Conservation (phyloP, 192 early-diverging fungal genomes). For the Piromyces finnis region DNA sequence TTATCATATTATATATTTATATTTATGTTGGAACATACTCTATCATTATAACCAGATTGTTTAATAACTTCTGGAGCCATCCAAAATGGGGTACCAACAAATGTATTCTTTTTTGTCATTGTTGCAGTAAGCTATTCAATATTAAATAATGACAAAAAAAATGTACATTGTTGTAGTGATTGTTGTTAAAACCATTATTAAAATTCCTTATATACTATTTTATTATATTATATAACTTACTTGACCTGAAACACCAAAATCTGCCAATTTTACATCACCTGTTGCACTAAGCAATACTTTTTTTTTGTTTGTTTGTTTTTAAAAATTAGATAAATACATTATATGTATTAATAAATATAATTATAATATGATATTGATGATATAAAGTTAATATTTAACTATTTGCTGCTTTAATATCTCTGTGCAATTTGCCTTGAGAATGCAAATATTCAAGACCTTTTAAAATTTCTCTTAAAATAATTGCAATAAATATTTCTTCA, state of each 20-base stretch:
- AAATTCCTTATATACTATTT: no score
- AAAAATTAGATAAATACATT: no score
- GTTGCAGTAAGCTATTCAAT: constrained; percentile 43
- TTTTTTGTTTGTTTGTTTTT: no score
- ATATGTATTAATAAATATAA: no score
- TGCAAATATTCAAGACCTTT: constrained; percentile 87
- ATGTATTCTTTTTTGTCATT: constrained; percentile 86
- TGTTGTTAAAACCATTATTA: no score
- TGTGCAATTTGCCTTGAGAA: constrained; percentile 65
- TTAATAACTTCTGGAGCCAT: no score
- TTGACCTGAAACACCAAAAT: constrained; percentile 97
- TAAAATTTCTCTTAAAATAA: constrained; percentile 74
- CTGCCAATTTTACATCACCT: constrained; percentile 82
- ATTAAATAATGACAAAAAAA: no score
- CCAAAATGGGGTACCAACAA: constrained; percentile 96
- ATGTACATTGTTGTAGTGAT: no score
- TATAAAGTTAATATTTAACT: constrained; percentile 1
- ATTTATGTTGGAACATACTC: constrained; percentile 13
- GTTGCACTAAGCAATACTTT: constrained; percentile 49
- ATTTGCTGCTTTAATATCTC: constrained; percentile 73
- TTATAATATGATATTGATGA: no score
- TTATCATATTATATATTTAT: no score
- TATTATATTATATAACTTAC: no score
- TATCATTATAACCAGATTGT: constrained; percentile 82
- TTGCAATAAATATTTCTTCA: constrained; percentile 78